Evolutionary conservation across 495 filamentous ascomycete genomes (phyloP), one percentile per base, ranked within the genome.

Genomic region (Xylaria venustula): DNA sequence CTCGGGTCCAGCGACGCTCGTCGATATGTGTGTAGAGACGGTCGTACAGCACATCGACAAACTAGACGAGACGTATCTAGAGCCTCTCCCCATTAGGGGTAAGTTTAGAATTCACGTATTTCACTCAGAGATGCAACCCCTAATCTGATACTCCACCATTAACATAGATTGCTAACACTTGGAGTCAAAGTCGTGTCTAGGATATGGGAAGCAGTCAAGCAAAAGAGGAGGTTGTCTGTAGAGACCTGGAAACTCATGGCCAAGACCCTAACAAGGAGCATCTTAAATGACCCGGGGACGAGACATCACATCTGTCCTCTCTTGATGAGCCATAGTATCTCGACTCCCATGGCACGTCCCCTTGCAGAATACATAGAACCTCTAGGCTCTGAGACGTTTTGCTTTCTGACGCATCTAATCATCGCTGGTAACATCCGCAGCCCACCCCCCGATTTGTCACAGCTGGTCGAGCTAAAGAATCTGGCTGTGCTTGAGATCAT

Each of bases 401-500:
- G 67, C 2, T 72, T 70, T 54, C 61, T 77, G n/a, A 58, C 63
- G 1, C 67, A 66, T 15, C 65, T 77, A 1, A 67, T 55, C 20
- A 46, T 77, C 37, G 57, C 54, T 20, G 65, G n/a, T 11, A 8
- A 23, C 5, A 26, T 60, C 28, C 15, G n/a, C 1, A 63, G 71
- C 34, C 26, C 34, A 3, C 54, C 67, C 0, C 28, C 62, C 25
- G 67, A 75, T 17, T 55, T 77, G n/a, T 30, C 73, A 12, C 0
- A 46, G 2, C 58, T 78, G 15, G 47, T 71, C 3, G 19, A 58
- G 4, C 50, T 78, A 17, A 65, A 60, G 42, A 73, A 71, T 26
- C 54, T 78, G 3, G 73, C 60, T 9, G 64, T 73, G 6, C 68
- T 78, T 2, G 67, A 75, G 41, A 53, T 76, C 7, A 48, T 70